Base-by-base conservation (phyloP, 75 land plant genomes). In the Sequoia sempervirens region DNA sequence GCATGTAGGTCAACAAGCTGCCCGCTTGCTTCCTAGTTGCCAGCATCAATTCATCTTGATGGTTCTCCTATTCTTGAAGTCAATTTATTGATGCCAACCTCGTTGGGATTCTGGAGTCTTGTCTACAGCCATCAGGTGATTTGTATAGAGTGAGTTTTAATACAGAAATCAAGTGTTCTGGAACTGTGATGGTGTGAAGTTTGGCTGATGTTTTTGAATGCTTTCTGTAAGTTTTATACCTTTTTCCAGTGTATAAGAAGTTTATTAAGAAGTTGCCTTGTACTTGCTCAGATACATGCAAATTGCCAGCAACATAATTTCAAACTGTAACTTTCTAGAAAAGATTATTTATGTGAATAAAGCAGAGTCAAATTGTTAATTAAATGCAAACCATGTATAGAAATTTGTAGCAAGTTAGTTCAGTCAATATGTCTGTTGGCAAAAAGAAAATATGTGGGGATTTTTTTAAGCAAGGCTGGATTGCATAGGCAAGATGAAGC, bases 1-100 rank as follows among this genome's bases (percentile, higher is more conserved):
- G 80, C 80, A 78, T 78, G 80, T 78, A 78, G 80, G 47, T 78
- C 46, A n/a, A n/a, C 80, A 78, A 78, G 80, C 80, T 78, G 46
- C 80, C 80, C 5, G 41, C 52, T 26, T 78, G 80, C n/a, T 78
- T 43, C 47, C 50, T 78, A 45, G 30, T 78, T 78, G 80, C 50
- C 40, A 2, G 46, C 15, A n/a, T 26, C 28, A 78, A 78, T 78
- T 3, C 28, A 78, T 26, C 32, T 78, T 45, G 30, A 45, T 78
- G 45, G 12, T 45, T 45, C 52, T 78, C 80, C n/a, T 13, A 78
- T 2, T 26, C 15, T 28, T n/a, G 5, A 26, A 78, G 41, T 78
- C 47, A 78, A 78, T 43, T 78, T 47, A 78, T 78, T 78, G 80
- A 78, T 78, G 45, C 43, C 50, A 78, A 45, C 52, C 50, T 20